These are phyloP conservation scores for Avena insularis DNA, from an alignment of 176 grass and related monocot species.

Conservation along the genomic window DNA sequence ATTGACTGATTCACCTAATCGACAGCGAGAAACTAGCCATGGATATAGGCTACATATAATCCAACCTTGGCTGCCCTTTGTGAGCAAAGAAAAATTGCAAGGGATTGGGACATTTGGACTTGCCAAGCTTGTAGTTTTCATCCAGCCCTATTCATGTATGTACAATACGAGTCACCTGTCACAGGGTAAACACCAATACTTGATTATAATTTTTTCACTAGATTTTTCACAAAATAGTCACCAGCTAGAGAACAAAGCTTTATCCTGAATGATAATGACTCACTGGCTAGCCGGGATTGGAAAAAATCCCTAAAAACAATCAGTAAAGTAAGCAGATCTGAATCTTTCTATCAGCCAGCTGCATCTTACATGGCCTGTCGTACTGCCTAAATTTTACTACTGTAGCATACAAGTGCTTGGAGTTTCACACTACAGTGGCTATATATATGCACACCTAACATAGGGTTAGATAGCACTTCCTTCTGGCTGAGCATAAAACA, in stretches of 20 bases:
- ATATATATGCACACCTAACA: not conserved
- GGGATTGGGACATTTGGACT: not conserved
- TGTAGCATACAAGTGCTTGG: not conserved
- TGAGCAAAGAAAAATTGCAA: not conserved
- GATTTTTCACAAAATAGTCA: not conserved
- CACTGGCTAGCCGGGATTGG: too few relatives aligned
- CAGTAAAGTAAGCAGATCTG: not conserved
- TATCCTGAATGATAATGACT: not conserved
- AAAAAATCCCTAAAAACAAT: not conserved
- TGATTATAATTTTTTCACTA: not conserved
- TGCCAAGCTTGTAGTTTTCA: not conserved
- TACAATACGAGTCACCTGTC: not conserved
- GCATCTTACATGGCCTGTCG: not conserved
- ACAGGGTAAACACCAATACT: not conserved
- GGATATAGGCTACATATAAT: not conserved
- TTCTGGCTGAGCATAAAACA: not conserved
- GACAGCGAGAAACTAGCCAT: not conserved
- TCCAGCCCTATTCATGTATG: not conserved
- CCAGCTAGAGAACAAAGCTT: not conserved
- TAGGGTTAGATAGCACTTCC: slow-evolving; percentile 3
- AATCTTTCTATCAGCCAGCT: not conserved
- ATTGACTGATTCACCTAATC: not conserved
- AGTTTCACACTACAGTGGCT: not conserved
- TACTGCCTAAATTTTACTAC: not conserved
- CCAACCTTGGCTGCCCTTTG: not conserved